Base-by-base conservation (phyloP, 495 filamentous ascomycete species). In the Penicillium bovifimosum region DNA sequence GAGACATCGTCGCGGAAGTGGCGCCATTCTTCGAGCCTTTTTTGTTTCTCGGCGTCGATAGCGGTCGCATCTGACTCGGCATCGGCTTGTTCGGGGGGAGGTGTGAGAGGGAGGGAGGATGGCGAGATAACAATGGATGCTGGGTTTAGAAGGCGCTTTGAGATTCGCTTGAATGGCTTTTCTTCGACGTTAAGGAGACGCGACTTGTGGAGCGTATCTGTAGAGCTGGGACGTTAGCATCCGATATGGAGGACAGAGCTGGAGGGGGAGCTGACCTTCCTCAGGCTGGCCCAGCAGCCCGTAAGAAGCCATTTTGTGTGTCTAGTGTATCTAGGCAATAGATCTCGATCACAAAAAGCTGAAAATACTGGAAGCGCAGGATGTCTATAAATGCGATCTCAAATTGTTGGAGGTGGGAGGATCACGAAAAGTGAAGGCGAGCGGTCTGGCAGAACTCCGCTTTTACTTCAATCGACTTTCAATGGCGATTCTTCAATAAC, bases 171-270 rank as follows among this genome's bases (percentile, higher is more conserved):
- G 80, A 92, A 96, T 3, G 90, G 90, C 46, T 90, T 90, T 63
- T 95, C 87, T 77, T 98, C 93, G 57, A 96, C 86, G 58, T 84
- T 85, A 31, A 97, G 80, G 18, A 96, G 88, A 20, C 93, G 93
- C 32, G 82, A 79, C 65, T 91, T 95, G 77, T 96, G 91, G 26
- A 96, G 84, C 38, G 88, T 82, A 68, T 95, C 91, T 84, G 60
- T 31, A 48, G 20, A 47, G 46, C 50, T 52, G 34, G 44, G 35
- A 20, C 43, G 53, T 58, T 55, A 68, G 57, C 46, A 36, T 51
- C 44, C 51, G 57, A 50, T 32, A 57, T 20, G 39, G 24, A 39
- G 56, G 28, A 18, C 34, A 44, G 43, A 18, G 18, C 3, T 45
- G 32, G 31, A 52, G 11, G 41, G 33, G 31, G 44, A 58, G 34